phyloP scores from a whole-genome alignment of 257 asterid species.

The Osmanthus fragrans region DNA sequence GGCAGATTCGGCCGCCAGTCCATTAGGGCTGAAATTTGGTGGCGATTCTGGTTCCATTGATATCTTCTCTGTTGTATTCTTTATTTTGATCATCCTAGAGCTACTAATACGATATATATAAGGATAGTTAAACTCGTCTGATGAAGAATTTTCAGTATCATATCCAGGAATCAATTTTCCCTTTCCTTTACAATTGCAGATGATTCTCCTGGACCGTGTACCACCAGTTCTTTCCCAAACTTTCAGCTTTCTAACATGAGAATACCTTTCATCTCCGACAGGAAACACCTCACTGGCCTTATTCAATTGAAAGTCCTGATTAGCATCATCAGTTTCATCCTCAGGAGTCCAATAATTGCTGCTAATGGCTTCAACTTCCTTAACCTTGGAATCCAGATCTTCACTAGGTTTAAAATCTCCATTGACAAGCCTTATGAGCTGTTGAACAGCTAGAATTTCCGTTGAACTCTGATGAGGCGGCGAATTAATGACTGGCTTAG shows the following conservation, averaged over 20 bases:
- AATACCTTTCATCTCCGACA: not conserved
- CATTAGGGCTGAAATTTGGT: not conserved
- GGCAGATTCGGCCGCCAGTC: not conserved
- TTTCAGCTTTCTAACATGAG: conserved; percentile 3
- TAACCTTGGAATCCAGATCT: not conserved
- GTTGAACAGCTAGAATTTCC: conserved; percentile 18
- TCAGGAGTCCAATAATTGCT: conserved; percentile 3
- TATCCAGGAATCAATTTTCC: not conserved
- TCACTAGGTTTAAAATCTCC: not conserved
- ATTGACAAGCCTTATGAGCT: conserved; percentile 26
- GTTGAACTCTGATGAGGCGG: not conserved
- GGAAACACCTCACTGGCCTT: not conserved
- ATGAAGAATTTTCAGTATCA: not conserved
- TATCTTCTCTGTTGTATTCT: not conserved
- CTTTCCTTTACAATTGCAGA: not conserved
- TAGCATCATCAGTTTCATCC: not conserved
- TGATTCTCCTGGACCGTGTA: conserved; percentile 3
- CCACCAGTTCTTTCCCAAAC: not conserved
- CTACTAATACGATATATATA: not conserved
- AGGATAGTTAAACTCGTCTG: too few relatives aligned
- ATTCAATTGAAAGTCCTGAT: conserved; percentile 8
- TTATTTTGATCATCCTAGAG: not conserved
- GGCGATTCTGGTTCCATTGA: too few relatives aligned
- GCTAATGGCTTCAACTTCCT: not conserved
- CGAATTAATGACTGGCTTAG: not conserved